phyloP scores from a whole-genome alignment of 805 yeast genomes.

The Brettanomyces bruxellensis region DNA sequence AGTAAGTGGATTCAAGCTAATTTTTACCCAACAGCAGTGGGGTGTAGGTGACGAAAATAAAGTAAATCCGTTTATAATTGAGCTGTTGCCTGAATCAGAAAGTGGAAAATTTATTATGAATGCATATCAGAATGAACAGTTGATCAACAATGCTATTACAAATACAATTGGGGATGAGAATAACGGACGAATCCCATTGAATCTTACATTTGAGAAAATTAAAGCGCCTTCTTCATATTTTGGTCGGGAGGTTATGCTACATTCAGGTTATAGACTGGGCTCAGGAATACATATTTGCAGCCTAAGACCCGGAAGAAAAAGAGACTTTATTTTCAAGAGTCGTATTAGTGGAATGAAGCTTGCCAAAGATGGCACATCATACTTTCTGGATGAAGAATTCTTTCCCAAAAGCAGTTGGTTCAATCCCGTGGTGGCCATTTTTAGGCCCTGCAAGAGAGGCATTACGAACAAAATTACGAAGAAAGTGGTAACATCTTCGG shows the following conservation, averaged over 20 bases:
- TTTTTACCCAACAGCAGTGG: conserved; percentile 20
- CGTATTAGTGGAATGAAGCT: conserved; percentile 23
- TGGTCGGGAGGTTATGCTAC: not conserved
- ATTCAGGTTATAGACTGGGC: conserved; percentile 7
- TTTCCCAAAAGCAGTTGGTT: conserved; percentile 17
- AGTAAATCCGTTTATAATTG: conserved; percentile 13
- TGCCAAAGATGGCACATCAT: conserved; percentile 22
- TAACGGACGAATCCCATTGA: not conserved
- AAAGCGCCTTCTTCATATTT: not conserved
- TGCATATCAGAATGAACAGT: conserved; percentile 11
- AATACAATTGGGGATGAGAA: not conserved
- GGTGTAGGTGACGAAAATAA: conserved; percentile 5
- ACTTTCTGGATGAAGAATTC: conserved; percentile 16
- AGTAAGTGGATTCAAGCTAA: conserved; percentile 24
- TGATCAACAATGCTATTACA: conserved; percentile 4
- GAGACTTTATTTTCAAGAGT: conserved; percentile 12
- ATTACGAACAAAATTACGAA: conserved; percentile 20
- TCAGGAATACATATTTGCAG: conserved; percentile 14
- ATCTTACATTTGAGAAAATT: conserved; percentile 1
- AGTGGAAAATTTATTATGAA: conserved; percentile 15
- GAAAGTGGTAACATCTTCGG: conserved; percentile 13
- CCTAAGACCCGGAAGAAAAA: conserved; percentile 16
- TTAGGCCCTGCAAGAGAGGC: conserved; percentile 24
- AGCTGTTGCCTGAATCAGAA: conserved; percentile 9
- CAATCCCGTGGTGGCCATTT: conserved; percentile 18